phyloP scores from a whole-genome alignment of 1,139 yeast species.

The Saccharomyces hybrid region DNA sequence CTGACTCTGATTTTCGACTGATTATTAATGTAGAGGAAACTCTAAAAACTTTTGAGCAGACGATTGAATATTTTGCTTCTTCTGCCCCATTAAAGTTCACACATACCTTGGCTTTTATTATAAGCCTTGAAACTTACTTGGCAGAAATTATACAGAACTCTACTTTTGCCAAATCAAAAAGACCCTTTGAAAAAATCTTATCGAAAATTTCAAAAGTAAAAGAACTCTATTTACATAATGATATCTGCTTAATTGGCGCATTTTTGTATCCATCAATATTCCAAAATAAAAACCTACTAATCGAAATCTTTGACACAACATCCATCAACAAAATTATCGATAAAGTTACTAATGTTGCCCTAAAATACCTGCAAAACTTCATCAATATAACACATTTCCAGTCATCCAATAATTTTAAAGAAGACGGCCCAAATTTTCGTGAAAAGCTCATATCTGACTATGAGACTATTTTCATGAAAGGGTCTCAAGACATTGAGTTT shows the following conservation, averaged over 20 bases:
- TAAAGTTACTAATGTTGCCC: not conserved
- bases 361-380: slow-evolving; percentile 3
- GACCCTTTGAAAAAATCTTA: not conserved
- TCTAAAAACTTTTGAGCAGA: not conserved
- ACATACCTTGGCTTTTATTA: not conserved
- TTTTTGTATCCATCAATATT: slow-evolving; percentile 5
- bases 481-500: not conserved
- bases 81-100: not conserved
- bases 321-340: slow-evolving; percentile 1
- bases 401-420: not conserved
- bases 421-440: not conserved
- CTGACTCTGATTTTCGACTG: not conserved
- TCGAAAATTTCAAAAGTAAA: not conserved
- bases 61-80: not conserved
- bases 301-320: not conserved
- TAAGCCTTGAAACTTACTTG: not conserved
- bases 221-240: not conserved
- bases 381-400: not conserved
- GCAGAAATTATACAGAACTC: not conserved
- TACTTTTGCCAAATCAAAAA: not conserved
- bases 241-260: slow-evolving; percentile 1
- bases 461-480: not conserved
- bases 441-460: not conserved
- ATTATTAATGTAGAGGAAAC: not conserved
- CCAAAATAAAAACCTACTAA: not conserved